These are phyloP conservation scores for Pisolithus thermaeus DNA, from an alignment of 1,284 basidiomycete species.

Conservation along the genomic window DNA sequence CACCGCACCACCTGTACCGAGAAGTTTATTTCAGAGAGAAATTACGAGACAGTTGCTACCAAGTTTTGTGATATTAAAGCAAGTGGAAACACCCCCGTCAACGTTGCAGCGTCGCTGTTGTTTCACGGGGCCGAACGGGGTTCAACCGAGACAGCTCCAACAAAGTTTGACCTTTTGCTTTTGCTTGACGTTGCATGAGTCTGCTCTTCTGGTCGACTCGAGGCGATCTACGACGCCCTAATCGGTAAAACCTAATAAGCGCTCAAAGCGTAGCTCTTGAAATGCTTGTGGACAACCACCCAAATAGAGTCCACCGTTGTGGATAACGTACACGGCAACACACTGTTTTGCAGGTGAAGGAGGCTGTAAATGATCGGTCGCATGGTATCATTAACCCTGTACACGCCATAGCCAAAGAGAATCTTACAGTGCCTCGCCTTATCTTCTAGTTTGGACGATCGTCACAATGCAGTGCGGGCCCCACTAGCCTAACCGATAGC, in stretches of 20 bases:
- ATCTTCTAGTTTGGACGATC: background rate
- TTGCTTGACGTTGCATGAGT: background rate
- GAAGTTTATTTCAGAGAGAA: too few relatives aligned
- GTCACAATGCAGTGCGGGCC: background rate
- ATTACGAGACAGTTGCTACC: too few relatives aligned
- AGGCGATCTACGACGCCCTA: background rate
- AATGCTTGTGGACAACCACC: too few relatives aligned
- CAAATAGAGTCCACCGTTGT: too few relatives aligned
- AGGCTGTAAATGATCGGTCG: conserved; percentile 2
- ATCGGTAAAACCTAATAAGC: too few relatives aligned
- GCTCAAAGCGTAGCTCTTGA: too few relatives aligned
- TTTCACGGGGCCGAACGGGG: background rate
- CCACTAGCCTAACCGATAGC: conserved; percentile 13
- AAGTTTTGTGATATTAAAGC: too few relatives aligned
- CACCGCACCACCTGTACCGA: too few relatives aligned
- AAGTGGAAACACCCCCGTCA: background rate
- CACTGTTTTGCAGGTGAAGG: background rate
- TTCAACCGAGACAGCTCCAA: background rate
- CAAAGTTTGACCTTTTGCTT: too few relatives aligned
- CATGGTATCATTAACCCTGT: background rate
- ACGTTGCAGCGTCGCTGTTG: background rate
- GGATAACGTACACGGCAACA: too few relatives aligned
- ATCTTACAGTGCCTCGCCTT: background rate
- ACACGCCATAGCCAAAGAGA: background rate
- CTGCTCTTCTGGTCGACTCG: background rate